Conservation (phyloP, 2,329 filamentous ascomycete species). For the Venturia pyrina region DNA sequence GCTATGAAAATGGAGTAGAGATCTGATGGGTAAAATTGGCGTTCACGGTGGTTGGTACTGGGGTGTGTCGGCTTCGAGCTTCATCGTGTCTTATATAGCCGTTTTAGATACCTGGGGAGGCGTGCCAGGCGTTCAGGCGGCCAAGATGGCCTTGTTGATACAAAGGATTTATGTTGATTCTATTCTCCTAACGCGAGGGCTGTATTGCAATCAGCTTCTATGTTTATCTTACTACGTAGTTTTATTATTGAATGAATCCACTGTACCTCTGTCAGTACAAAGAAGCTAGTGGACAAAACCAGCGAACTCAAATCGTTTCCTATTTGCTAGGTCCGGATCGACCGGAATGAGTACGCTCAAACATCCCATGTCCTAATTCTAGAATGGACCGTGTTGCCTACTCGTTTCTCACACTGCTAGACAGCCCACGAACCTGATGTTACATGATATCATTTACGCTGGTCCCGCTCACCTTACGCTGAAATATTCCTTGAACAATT, state of each 20-base stretch:
- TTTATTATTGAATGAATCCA: not conserved
- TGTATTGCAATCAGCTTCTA: not conserved
- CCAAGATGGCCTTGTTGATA: not conserved
- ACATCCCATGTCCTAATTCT: too few species aligned
- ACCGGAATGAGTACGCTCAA: too few species aligned
- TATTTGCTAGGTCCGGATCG: too few species aligned
- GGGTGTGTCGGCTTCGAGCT: not conserved
- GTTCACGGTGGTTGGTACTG: not conserved
- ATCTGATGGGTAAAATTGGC: not conserved
- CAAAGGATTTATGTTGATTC: not conserved
- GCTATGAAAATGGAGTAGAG: slow-evolving; percentile 3
- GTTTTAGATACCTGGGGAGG: not conserved
- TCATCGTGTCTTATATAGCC: not conserved
- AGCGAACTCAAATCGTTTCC: too few species aligned
- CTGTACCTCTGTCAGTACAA: not conserved
- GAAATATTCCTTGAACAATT: too few species aligned
- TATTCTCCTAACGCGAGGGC: not conserved
- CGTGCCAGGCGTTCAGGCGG: not conserved
- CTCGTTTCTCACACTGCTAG: too few species aligned
- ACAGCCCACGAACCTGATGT: too few species aligned
- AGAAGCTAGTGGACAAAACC: too few species aligned
- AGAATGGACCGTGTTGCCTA: too few species aligned
- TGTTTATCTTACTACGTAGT: not conserved
- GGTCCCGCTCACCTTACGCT: too few species aligned
- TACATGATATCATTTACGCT: too few species aligned